Conservation (phyloP, 495 filamentous ascomycete genomes). For the Ramalina peruviana region DNA sequence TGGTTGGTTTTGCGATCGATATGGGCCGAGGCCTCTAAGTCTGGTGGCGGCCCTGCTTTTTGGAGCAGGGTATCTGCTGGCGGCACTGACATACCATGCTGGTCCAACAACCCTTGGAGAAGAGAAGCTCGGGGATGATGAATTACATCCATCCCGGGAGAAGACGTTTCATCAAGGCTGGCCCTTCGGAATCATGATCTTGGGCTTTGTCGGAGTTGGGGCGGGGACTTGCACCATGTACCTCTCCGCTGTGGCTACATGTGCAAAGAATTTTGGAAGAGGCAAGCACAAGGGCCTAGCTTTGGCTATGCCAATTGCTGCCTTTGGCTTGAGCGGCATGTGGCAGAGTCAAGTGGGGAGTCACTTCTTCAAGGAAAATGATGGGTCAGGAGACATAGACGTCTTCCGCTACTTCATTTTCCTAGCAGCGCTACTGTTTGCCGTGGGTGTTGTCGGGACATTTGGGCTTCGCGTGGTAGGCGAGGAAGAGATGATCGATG, state of each 20-base stretch:
- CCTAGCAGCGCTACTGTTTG: slow-evolving; percentile 49
- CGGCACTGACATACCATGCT: slow-evolving; percentile 60
- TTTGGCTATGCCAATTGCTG: slow-evolving; percentile 78
- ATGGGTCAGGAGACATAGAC: slow-evolving; percentile 64
- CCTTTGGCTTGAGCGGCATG: slow-evolving; percentile 86
- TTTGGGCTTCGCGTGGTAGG: slow-evolving; percentile 56
- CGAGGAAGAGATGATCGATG: slow-evolving; percentile 65
- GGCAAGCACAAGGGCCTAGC: slow-evolving; percentile 81
- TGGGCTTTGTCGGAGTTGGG: slow-evolving; percentile 69
- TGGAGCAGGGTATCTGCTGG: slow-evolving; percentile 67
- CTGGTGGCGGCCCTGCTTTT: slow-evolving; percentile 60
- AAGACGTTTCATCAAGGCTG: slow-evolving; percentile 26
- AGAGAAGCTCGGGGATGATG: background rate
- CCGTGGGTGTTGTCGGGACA: slow-evolving; percentile 58
- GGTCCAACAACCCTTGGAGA: slow-evolving; percentile 42
- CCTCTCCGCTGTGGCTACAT: slow-evolving; percentile 73
- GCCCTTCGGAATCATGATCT: slow-evolving; percentile 70
- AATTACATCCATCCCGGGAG: background rate
- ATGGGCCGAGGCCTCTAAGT: slow-evolving; percentile 61
- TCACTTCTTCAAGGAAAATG: slow-evolving; percentile 42
- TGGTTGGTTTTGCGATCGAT: too few species aligned
- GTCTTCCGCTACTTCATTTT: slow-evolving; percentile 80
- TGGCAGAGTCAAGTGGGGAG: slow-evolving; percentile 86
- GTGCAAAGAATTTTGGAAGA: slow-evolving; percentile 90
- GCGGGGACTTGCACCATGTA: slow-evolving; percentile 80